Conservation (phyloP, 306 rosid genomes). For the Lagenaria siceraria region DNA sequence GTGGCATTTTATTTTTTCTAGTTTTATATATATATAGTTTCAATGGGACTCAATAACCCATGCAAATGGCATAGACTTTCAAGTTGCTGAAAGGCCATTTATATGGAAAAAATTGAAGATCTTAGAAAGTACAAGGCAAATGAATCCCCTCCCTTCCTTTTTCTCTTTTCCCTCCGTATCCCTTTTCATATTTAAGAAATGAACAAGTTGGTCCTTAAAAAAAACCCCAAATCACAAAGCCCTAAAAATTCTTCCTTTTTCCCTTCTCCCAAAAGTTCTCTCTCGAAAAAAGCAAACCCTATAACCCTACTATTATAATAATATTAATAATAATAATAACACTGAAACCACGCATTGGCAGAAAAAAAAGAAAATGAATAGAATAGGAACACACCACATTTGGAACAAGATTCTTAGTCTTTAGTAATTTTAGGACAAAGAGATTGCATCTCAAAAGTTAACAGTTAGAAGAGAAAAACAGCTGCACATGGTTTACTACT, state of each 20-base stretch:
- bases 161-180: not conserved
- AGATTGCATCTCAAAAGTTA: not conserved
- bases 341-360: not conserved
- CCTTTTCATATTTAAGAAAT: not conserved
- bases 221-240: not conserved
- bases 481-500: not conserved
- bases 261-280: not conserved
- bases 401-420: not conserved
- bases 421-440: not conserved
- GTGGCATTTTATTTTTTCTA: not conserved
- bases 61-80: not conserved
- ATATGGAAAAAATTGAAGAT: not conserved
- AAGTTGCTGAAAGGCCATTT: conserved; percentile 1
- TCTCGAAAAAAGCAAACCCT: not conserved
- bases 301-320: not conserved
- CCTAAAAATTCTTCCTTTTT: conserved; percentile 2
- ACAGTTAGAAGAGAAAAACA: not conserved
- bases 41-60: not conserved
- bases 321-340: too few relatives aligned
- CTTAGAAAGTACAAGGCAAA: not conserved
- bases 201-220: not conserved
- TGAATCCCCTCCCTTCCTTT: not conserved
- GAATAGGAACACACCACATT: not conserved
- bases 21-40: not conserved
- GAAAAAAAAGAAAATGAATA: not conserved